Evolutionary conservation across 2,329 filamentous ascomycete genomes (phyloP).

Genomic region (Colletotrichum orchidophilum): DNA sequence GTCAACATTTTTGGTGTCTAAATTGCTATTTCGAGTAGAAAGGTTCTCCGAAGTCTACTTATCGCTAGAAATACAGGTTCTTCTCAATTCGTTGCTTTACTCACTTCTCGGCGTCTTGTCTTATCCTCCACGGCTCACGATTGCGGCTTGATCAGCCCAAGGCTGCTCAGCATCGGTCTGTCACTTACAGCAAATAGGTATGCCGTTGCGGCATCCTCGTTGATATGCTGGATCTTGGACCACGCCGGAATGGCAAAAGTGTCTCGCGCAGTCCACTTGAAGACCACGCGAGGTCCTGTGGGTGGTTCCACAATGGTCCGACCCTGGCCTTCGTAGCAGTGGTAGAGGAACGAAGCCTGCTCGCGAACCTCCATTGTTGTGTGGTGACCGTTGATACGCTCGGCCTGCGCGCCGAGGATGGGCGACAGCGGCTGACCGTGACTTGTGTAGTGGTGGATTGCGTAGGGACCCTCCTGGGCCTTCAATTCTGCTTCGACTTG

Average conservation of each 20-base stretch:
- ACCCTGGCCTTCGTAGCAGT: slow-evolving; percentile 60
- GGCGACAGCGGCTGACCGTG: slow-evolving; percentile 48
- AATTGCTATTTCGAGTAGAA: not conserved
- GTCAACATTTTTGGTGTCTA: too few relatives aligned
- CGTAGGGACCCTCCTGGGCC: slow-evolving; percentile 38
- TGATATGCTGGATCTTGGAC: slow-evolving; percentile 58
- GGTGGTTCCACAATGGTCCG: slow-evolving; percentile 49
- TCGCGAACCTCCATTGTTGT: slow-evolving; percentile 50
- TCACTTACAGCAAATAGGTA: slow-evolving; percentile 48
- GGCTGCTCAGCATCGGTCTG: slow-evolving; percentile 43
- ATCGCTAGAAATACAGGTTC: too few relatives aligned
- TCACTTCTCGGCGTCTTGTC: not conserved
- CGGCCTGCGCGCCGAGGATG: slow-evolving; percentile 58
- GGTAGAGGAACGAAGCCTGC: slow-evolving; percentile 60
- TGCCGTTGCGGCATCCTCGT: slow-evolving; percentile 39
- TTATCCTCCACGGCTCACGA: not conserved
- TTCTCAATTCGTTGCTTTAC: not conserved
- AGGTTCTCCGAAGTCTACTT: not conserved
- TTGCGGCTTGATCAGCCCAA: slow-evolving; percentile 38
- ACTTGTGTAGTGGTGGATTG: slow-evolving; percentile 48
- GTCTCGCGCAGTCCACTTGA: slow-evolving; percentile 57
- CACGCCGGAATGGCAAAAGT: slow-evolving; percentile 64
- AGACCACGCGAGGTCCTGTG: slow-evolving; percentile 42
- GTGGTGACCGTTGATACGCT: slow-evolving; percentile 51
- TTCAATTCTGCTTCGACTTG: slow-evolving; percentile 52